Conservation (phyloP, 306 rosid genomes). For the Leucaena leucocephala region DNA sequence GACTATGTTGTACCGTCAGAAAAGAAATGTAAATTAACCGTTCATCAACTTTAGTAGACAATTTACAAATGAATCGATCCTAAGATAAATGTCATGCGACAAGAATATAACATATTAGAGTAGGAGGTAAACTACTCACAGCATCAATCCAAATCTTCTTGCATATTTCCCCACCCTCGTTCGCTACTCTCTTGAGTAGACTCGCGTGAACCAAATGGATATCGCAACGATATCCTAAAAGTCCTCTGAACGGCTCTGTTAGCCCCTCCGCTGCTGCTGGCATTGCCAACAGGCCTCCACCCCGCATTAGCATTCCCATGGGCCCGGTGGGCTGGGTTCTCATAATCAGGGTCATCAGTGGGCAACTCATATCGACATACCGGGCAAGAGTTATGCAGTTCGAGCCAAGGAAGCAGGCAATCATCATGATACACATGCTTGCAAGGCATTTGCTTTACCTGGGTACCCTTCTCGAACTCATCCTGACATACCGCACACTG, state of each 20-base stretch:
- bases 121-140: conserved; percentile 25
- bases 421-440: conserved; percentile 82
- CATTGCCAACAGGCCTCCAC: conserved; percentile 45
- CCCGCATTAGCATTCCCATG: conserved; percentile 39
- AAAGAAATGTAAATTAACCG: neutral
- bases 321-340: conserved; percentile 42
- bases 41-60: neutral
- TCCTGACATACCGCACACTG: conserved; percentile 98
- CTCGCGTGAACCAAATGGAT: conserved; percentile 41
- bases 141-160: conserved; percentile 49
- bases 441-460: conserved; percentile 90
- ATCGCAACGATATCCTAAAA: conserved; percentile 47
- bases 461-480: conserved; percentile 68
- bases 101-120: neutral
- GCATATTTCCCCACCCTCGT: conserved; percentile 37
- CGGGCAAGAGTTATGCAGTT: conserved; percentile 90
- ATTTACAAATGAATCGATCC: neutral
- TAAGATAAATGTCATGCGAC: neutral
- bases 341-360: conserved; percentile 81
- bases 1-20: neutral
- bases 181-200: conserved; percentile 37
- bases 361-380: conserved; percentile 94
- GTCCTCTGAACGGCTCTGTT: conserved; percentile 46
- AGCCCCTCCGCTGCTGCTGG: conserved; percentile 28
- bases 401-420: conserved; percentile 85